Base-by-base conservation (phyloP, 306 rosid genomes). In the Fragaria nilgerrensis region DNA sequence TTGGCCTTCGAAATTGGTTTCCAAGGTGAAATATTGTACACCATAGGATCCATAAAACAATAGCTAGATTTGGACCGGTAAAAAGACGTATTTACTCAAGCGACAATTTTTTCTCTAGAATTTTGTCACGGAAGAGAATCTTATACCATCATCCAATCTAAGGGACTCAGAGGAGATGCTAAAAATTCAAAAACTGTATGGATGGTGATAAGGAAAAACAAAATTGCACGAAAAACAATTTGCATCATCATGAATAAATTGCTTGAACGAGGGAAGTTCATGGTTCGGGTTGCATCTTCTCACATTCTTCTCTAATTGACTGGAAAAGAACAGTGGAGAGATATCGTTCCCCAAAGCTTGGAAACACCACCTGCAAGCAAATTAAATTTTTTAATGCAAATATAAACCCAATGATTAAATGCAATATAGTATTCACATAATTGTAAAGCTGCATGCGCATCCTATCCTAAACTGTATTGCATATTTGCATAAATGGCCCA, bases 331-430 rank as follows among this genome's bases (percentile, higher is more conserved):
- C 65, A 0, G 97, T 53, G 63, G 98, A 91, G 48, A 96, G 80
- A 64, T 95, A 95, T 68, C 97, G 88, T 81, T 96, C 99, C 5
- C 99, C 98, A 72, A 89, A 92, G 87, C 99, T 91, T 7, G 98
- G 87, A 84, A 90, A 87, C 55, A 96, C 89, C 52, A 89, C 96
- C 99, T 92, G 90, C 82, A 84, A 87, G 61, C 23, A 79, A 8
- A 69, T 19, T 16, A 50, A 77, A 32, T 19, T 48, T 67, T 55
- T 16, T 13, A 77, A 73, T 43, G 32, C 62, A 49, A 67, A 68
- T 59, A 78, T 7, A 45, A 34, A 56, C 41, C 41, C 2, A 15
- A 15, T 1, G 23, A 73, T 14, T 15, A 9, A 56, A 58, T n/a
- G 52, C 39, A 25, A 25, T 9, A 14, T 7, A n/a, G 48, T 56